Evolutionary conservation across 2,329 filamentous ascomycete species (phyloP).

Genomic region (Triangularia setosa): DNA sequence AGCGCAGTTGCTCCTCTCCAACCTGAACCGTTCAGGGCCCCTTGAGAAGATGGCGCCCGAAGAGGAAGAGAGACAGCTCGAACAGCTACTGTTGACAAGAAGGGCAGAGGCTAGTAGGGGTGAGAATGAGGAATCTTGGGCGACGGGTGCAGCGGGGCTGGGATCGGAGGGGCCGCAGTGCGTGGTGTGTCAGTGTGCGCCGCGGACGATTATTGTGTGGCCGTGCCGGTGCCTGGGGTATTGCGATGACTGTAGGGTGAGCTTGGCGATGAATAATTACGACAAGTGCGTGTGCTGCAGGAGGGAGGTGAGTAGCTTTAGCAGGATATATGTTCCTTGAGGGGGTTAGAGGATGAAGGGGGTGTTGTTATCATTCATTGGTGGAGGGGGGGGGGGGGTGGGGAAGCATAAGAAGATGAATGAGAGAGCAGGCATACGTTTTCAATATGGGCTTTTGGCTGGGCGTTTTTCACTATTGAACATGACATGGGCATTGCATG

Average conservation of each 20-base stretch:
- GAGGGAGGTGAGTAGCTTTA: slow-evolving; percentile 83
- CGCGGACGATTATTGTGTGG: slow-evolving; percentile 89
- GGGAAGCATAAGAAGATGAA: background rate
- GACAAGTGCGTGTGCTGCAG: slow-evolving; percentile 94
- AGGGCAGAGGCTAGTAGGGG: slow-evolving; percentile 31
- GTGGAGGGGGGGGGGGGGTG: background rate
- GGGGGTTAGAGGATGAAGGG: background rate
- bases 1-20: slow-evolving; percentile 56
- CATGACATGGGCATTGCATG: background rate
- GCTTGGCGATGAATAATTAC: slow-evolving; percentile 94
- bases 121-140: slow-evolving; percentile 47
- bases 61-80: slow-evolving; percentile 58
- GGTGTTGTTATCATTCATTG: background rate
- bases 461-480: too few relatives aligned
- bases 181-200: slow-evolving; percentile 85
- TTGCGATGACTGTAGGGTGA: slow-evolving; percentile 92
- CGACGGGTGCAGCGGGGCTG: slow-evolving; percentile 67
- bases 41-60: slow-evolving; percentile 44
- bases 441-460: background rate
- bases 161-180: slow-evolving; percentile 74
- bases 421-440: background rate
- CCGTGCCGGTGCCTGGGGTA: slow-evolving; percentile 91
- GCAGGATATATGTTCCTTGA: slow-evolving; percentile 82
- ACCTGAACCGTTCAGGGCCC: slow-evolving; percentile 35
- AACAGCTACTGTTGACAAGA: slow-evolving; percentile 56